Base-by-base conservation (phyloP, 495 filamentous ascomycete genomes). In the Aspergillus affinis region DNA sequence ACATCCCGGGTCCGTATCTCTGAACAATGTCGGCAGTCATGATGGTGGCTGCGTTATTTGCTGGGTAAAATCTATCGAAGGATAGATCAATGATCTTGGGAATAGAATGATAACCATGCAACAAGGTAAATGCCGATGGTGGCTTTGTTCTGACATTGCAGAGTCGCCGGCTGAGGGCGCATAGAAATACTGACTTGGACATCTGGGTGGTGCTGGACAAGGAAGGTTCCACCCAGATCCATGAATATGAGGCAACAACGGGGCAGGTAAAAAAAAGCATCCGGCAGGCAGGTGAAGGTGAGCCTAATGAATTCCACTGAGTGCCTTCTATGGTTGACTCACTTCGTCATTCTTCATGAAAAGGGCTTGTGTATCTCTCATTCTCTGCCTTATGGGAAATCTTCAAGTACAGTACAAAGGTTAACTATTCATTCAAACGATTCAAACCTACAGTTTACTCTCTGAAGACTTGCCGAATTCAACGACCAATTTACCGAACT, bases 401-500 rank as follows among this genome's bases (percentile, higher is more conserved):
- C 51, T 23, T 12, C 4, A 36, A 32, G 13, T 8, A 54, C 30
- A 55, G 7, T 21, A 17, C 26, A 48, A 60, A 8, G 7, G 30
- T 6, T 32, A 32, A 32, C 30, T n/a, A 32, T 32, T 8, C 30
- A 30, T 4, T 8, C 30, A 32, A 32, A 32, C 6, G 10, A 32
- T 4, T 4, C 30, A 3, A 32, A 1, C 72, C 69, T 64, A 80
- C 58, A 82, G 62, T 72, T 80, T 83, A 57, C 78, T 75, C 48
- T 64, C 75, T 15, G 65, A 61, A 21, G 69, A 23, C 55, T 74
- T 77, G 30, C 74, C 72, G 55, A 83, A 78, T n/a, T 76, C 75
- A 36, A 92, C 78, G 2, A 91, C 87, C 66, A 92, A 68, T 75
- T 93, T 92, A 7, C 89, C 89, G 75, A 91, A 91, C 72, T 93